Evolutionary conservation across 2,329 filamentous ascomycete species (phyloP).

Genomic region (Ceratocystis eucalypticola): DNA sequence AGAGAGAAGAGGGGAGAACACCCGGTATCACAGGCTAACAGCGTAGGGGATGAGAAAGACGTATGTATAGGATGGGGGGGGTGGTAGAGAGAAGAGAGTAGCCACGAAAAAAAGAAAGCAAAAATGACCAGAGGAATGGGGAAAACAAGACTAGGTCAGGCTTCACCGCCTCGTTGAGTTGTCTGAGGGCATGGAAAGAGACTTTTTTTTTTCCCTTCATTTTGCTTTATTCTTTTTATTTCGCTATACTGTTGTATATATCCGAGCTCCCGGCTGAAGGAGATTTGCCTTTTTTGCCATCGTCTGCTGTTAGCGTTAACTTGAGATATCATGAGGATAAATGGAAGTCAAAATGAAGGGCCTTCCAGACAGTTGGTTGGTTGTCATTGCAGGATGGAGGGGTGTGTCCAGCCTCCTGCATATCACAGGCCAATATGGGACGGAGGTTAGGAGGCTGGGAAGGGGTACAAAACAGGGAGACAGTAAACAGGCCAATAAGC

Average conservation of each 20-base stretch:
- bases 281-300: neutral
- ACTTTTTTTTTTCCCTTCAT: neutral
- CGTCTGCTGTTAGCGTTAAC: neutral
- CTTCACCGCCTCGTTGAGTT: conserved; percentile 5
- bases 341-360: neutral
- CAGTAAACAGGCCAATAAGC: neutral
- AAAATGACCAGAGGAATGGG: neutral
- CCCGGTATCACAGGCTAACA: neutral
- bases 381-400: neutral
- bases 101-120: neutral
- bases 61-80: neutral
- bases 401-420: conserved; percentile 4
- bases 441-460: conserved; percentile 6
- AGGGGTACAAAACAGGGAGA: neutral
- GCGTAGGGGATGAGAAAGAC: neutral
- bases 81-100: neutral
- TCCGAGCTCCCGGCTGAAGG: neutral
- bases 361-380: neutral
- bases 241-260: neutral
- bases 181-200: neutral
- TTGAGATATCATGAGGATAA: neutral
- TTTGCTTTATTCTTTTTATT: neutral
- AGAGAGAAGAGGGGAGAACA: neutral
- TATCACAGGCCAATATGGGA: conserved; percentile 10
- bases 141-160: conserved; percentile 3